Evolutionary conservation across 352 stramenopile genomes (phyloP).

Genomic region (Thraustotheca clavata): DNA sequence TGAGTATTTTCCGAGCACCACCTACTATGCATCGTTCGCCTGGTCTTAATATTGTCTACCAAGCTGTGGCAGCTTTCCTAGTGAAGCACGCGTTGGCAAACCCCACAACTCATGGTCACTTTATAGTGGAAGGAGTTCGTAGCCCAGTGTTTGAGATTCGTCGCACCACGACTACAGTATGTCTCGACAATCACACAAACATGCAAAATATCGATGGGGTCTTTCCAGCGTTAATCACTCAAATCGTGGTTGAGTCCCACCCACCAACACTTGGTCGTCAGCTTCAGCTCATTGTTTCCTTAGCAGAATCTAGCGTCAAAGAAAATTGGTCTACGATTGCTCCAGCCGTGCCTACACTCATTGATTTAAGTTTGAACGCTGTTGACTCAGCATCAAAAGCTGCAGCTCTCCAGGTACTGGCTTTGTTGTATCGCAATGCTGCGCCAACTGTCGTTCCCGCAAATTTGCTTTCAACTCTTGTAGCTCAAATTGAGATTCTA

Average conservation of each 20-base stretch:
- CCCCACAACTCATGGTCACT: not conserved
- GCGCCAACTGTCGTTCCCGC: slow-evolving; percentile 6
- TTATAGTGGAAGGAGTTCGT: not conserved
- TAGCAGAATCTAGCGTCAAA: not conserved
- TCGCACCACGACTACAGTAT: slow-evolving; percentile 1
- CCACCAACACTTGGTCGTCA: slow-evolving; percentile 51
- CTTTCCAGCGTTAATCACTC: slow-evolving; percentile 32
- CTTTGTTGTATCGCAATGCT: slow-evolving; percentile 24
- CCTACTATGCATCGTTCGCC: not conserved
- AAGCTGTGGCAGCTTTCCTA: slow-evolving; percentile 4
- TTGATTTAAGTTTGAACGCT: slow-evolving; percentile 29
- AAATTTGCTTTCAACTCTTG: slow-evolving; percentile 4
- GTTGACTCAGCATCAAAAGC: slow-evolving; percentile 45
- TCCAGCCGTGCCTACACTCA: not conserved
- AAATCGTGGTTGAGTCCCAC: slow-evolving; percentile 52
- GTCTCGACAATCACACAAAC: not conserved
- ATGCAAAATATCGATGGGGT: slow-evolving; percentile 16
- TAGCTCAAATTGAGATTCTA: slow-evolving; percentile 22
- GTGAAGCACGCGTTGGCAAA: not conserved
- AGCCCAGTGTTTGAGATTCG: slow-evolving; percentile 17
- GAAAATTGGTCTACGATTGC: not conserved
- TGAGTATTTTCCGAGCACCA: not conserved
- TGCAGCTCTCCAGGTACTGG: slow-evolving; percentile 50
- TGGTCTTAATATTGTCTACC: slow-evolving; percentile 1
- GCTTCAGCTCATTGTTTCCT: slow-evolving; percentile 37